These are phyloP conservation scores for Elongisporangium prolatum DNA, from an alignment of 352 stramenopile genomes.

Conservation along the genomic window DNA sequence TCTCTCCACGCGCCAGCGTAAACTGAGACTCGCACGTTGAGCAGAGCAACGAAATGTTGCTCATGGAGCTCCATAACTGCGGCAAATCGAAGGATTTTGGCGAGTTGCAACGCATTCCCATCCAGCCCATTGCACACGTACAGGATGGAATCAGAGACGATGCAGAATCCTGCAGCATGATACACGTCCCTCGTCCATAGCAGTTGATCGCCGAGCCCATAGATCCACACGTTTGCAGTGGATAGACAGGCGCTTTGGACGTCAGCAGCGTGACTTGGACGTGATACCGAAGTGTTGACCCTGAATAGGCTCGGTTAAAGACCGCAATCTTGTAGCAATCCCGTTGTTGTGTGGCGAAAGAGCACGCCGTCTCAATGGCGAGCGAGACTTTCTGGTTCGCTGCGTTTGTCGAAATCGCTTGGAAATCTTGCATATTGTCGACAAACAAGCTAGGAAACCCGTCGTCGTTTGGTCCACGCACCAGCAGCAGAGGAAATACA, in stretches of 20 bases:
- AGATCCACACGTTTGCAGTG: slow-evolving; percentile 12
- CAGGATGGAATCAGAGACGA: slow-evolving; percentile 22
- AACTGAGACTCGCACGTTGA: slow-evolving; percentile 41
- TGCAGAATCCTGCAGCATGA: slow-evolving; percentile 16
- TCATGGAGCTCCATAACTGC: slow-evolving; percentile 53
- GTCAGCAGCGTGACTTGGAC: slow-evolving; percentile 36
- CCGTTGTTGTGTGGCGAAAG: slow-evolving; percentile 18
- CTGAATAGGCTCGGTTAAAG: slow-evolving; percentile 59
- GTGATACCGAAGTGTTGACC: slow-evolving; percentile 30
- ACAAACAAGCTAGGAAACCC: slow-evolving; percentile 49
- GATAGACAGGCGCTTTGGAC: slow-evolving; percentile 17
- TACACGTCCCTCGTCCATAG: slow-evolving; percentile 44
- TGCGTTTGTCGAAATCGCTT: slow-evolving; percentile 17
- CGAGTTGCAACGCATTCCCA: slow-evolving; percentile 52
- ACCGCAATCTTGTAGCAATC: slow-evolving; percentile 73
- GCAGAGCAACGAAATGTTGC: slow-evolving; percentile 49
- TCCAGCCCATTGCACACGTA: slow-evolving; percentile 57
- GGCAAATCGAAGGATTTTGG: slow-evolving; percentile 46
- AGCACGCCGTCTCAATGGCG: slow-evolving; percentile 37
- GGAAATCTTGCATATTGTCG: slow-evolving; percentile 48
- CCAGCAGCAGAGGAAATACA: slow-evolving; percentile 49
- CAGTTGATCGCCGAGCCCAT: slow-evolving; percentile 30
- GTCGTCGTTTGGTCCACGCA: slow-evolving; percentile 36
- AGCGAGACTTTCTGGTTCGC: slow-evolving; percentile 34
- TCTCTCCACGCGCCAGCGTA: slow-evolving; percentile 34